phyloP scores from a whole-genome alignment of 345 rosid species.

The Pistacia vera region DNA sequence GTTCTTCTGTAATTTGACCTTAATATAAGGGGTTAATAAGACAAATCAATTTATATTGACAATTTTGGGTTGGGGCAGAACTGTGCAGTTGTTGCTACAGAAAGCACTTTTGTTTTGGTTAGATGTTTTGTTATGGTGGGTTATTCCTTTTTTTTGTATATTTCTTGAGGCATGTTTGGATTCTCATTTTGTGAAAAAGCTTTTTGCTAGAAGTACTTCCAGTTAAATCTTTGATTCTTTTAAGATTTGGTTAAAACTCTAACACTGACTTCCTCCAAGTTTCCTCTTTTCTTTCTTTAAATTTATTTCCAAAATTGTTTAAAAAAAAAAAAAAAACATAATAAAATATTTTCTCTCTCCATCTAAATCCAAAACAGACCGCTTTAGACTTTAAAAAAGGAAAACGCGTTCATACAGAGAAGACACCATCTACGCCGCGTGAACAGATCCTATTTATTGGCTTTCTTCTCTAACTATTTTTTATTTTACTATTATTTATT shows the following conservation, averaged over 20 bases:
- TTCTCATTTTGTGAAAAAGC: neutral
- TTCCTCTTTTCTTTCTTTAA: too few species aligned
- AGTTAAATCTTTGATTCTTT: neutral
- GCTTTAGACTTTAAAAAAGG: neutral
- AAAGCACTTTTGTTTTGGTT: too few species aligned
- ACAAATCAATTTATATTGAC: too few species aligned
- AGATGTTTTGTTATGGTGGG: neutral
- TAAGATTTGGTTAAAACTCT: neutral
- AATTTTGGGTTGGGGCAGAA: too few species aligned
- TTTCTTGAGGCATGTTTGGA: neutral
- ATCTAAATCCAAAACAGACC: neutral
- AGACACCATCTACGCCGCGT: slow-evolving; percentile 35
- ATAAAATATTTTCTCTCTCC: neutral
- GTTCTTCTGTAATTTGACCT: too few species aligned
- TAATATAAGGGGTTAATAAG: too few species aligned
- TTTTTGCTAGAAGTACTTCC: neutral
- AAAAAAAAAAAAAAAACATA: too few species aligned
- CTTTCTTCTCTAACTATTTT: neutral
- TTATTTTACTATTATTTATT: neutral
- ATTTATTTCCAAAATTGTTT: too few species aligned
- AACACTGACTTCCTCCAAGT: neutral
- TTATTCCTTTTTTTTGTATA: too few species aligned
- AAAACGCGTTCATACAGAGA: slow-evolving; percentile 19
- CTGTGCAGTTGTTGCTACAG: too few species aligned
- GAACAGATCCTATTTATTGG: slow-evolving; percentile 30